Evolutionary conservation across 306 rosid genomes (phyloP), one percentile per base, ranked within the genome.

Genomic region (Luffa acutangula): DNA sequence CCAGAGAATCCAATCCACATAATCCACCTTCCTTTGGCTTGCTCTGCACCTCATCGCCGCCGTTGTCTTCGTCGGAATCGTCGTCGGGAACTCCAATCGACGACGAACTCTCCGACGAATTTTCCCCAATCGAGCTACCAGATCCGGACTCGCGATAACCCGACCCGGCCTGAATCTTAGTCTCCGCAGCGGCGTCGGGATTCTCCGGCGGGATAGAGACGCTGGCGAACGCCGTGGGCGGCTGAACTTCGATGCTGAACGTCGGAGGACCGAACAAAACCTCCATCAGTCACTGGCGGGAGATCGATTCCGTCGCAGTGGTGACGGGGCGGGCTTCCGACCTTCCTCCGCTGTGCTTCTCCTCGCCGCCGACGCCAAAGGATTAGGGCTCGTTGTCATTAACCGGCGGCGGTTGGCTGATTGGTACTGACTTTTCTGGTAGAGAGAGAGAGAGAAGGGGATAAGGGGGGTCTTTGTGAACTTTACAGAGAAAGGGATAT

Each of bases 11-110:
- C 8, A 79, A 65, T n/a, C 60, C 25, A 49, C 36, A 49, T 14
- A 77, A 46, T 7, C 71, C 80, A 42, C 80, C 80, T n/a, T 25
- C 51, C 42, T 49, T 79, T 8, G 56, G 8, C 39, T 79, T 79
- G 41, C 75, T 62, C 13, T 63, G 62, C 20, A 31, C 81, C 43
- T 63, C 81, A 9, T 62, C 67, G 15, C 25, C 52, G 20, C 54
- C 51, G 17, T 31, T 63, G 5, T 49, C 81, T 9, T 78, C 75
- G 2, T 64, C 81, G 49, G 75, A 64, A 43, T 79, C 81, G 11
- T 31, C 81, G 51, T 64, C 76, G 5, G 76, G 81, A n/a, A 34
- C 76, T 31, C 81, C 81, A 51, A 79, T 79, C 81, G 81, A 79
- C 63, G 81, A 79, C 76, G 81, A 79, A n/a, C 34, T 45, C 43